A percentile compares a stretch with the other conserved stretches of the same genome.
These are phyloP conservation scores for Pyrenopolyporus hunteri DNA, from an alignment of 495 filamentous ascomycete species.

Conservation along the genomic window DNA sequence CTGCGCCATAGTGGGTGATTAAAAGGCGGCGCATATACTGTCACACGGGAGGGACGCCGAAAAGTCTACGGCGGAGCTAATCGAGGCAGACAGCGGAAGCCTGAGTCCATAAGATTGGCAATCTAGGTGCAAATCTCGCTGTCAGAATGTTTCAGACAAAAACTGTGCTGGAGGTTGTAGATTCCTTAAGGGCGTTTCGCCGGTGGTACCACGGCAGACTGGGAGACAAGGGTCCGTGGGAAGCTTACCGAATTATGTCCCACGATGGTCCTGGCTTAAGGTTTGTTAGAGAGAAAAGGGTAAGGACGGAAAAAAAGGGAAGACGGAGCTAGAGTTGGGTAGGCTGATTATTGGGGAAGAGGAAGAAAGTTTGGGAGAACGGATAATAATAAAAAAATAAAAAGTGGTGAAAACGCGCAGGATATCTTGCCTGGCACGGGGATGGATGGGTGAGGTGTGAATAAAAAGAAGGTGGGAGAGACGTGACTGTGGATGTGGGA, in stretches of 20 bases:
- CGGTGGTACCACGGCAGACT: constrained; percentile 38
- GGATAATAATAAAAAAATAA: constrained; percentile 11
- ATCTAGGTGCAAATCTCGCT: constrained; percentile 37
- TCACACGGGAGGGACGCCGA: constrained; percentile 44
- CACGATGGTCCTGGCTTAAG: constrained; percentile 26
- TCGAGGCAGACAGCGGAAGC: constrained; percentile 26
- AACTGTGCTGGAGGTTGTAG: constrained; percentile 23
- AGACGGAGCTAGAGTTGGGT: background rate
- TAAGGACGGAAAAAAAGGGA: constrained; percentile 15
- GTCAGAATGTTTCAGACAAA: constrained; percentile 36
- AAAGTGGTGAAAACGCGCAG: constrained; percentile 7
- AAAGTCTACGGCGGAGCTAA: constrained; percentile 39
- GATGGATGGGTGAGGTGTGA: constrained; percentile 26
- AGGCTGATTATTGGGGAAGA: background rate
- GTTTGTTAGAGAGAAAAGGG: constrained; percentile 11
- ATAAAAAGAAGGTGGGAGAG: constrained; percentile 38
- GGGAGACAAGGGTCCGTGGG: constrained; percentile 33
- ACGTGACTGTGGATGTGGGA: constrained; percentile 45
- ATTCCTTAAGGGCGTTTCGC: constrained; percentile 39
- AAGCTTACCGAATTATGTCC: constrained; percentile 39
- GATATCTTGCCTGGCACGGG: constrained; percentile 6
- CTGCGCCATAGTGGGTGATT: constrained; percentile 46
- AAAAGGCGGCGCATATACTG: constrained; percentile 43
- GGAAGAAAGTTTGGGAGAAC: background rate
- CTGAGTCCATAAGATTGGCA: constrained; percentile 39